Conservation (phyloP, 1,284 basidiomycete genomes). For the Chalciporus sp. region DNA sequence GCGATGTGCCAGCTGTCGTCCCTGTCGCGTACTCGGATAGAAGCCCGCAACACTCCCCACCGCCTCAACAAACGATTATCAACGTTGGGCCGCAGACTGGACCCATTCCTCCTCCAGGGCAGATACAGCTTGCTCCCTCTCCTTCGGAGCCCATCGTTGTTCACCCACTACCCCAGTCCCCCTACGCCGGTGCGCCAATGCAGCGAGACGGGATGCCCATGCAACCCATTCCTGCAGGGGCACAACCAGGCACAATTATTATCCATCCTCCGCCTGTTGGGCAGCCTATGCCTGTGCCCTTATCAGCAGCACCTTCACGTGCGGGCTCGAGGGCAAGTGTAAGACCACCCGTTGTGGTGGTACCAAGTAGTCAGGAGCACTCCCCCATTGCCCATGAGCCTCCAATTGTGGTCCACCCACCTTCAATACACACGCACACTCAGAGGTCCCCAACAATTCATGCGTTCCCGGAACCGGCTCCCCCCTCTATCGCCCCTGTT, state of each 20-base stretch:
- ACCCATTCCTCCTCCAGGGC: conserved; percentile 24
- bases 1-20: conserved; percentile 19
- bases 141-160: conserved; percentile 13
- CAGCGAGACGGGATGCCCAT: conserved; percentile 9
- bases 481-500: conserved; percentile 1
- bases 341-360: conserved; percentile 20
- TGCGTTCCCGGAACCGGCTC: conserved; percentile 8
- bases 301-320: conserved; percentile 17
- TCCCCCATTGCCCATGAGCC: conserved; percentile 13
- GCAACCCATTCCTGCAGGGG: neutral
- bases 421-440: conserved; percentile 10
- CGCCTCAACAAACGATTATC: conserved; percentile 15
- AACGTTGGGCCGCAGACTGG: conserved; percentile 11
- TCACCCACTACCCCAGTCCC: conserved; percentile 4
- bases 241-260: conserved; percentile 15
- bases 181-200: neutral
- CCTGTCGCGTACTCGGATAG: conserved; percentile 12
- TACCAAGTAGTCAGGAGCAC: conserved; percentile 9
- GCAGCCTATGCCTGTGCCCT: conserved; percentile 5
- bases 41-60: conserved; percentile 1
- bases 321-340: conserved; percentile 17
- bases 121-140: conserved; percentile 9
- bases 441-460: conserved; percentile 27
- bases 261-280: conserved; percentile 19
- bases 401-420: conserved; percentile 17